Evolutionary conservation across 140 eudicot species (phyloP), one percentile per base, ranked within the genome.

Genomic region (Cichorium intybus): DNA sequence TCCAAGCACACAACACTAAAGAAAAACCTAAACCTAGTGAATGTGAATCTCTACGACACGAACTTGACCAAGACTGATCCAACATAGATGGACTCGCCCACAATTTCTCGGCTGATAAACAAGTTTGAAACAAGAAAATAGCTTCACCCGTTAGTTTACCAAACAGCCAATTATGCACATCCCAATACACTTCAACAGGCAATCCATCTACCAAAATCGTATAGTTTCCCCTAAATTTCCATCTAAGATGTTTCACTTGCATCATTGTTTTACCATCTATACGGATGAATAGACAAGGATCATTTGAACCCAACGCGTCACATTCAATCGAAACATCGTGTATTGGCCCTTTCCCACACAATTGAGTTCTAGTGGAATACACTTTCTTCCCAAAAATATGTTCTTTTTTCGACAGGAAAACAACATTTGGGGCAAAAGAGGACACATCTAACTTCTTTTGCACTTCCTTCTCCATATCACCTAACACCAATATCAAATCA

Each of bases 181-280:
- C 96, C 96, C 96, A 88, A 56, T 65, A 85, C 47, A 88, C 96
- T 53, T 88, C 87, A 22, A 88, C 87, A 6, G 87, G 80, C 22
- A 82, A 45, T 48, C 89, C 89, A 63, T 88, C 87, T 10, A 88
- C 85, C 68, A 72, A 69, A 34, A 88, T 80, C 20, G 81, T 82
- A 11, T 77, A 69, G 49, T 88, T 88, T 0, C 96, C 96, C 61
- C 96, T 53, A 66, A 88, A 88, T 47, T 88, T 88, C 96, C 96
- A 88, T 33, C 75, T 61, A 9, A 88, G 78, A 59, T 68, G 79
- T 66, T 77, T 82, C 65, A 88, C 94, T 55, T 80, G 85, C 79
- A 88, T 75, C 66, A 77, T 64, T 0, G 67, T 58, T 39, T 82
- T 77, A 16, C 81, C 65, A 66, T 88, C 96, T 0, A 88, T 22